Percentiles rank a stretch among this genome's conserved stretches.
Conservation (phyloP, 108 stramenopile genomes). For the Skeletonema grethae region DNA sequence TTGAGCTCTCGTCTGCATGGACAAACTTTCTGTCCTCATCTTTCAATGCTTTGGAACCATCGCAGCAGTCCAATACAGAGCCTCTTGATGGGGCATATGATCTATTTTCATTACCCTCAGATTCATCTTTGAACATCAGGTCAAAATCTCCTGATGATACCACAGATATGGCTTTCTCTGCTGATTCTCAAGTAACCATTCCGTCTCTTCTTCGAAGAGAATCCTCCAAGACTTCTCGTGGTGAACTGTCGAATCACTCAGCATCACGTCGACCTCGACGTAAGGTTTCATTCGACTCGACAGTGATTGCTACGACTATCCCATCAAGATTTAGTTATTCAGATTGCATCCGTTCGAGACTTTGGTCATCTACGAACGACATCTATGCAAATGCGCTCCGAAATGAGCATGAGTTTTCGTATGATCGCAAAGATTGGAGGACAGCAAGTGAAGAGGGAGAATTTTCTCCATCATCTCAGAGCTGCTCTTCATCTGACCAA, state of each 20-base stretch:
- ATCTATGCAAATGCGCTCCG: slow-evolving; percentile 29
- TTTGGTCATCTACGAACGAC: slow-evolving; percentile 44
- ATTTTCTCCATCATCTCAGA: neutral
- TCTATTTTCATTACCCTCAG: slow-evolving; percentile 45
- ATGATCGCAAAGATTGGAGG: slow-evolving; percentile 37
- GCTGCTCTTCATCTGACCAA: neutral
- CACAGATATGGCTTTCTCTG: neutral
- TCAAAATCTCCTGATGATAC: neutral
- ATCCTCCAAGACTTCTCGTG: slow-evolving; percentile 6
- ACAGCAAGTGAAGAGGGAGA: slow-evolving; percentile 23
- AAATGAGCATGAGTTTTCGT: slow-evolving; percentile 30
- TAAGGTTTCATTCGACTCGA: slow-evolving; percentile 45
- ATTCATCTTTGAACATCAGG: slow-evolving; percentile 22
- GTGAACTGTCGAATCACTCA: slow-evolving; percentile 11
- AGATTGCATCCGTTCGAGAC: slow-evolving; percentile 16
- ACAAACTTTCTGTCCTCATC: slow-evolving; percentile 9
- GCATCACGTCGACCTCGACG: slow-evolving; percentile 8
- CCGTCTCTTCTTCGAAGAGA: slow-evolving; percentile 8
- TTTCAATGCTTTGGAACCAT: slow-evolving; percentile 13
- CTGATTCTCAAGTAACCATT: slow-evolving; percentile 7
- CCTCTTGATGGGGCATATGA: slow-evolving; percentile 37
- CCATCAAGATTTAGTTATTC: slow-evolving; percentile 35
- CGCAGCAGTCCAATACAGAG: slow-evolving; percentile 8
- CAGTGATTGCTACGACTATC: slow-evolving; percentile 42
- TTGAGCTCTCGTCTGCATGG: slow-evolving; percentile 43